Conservation (phyloP, 148 eudicot species). For the Silene latifolia region DNA sequence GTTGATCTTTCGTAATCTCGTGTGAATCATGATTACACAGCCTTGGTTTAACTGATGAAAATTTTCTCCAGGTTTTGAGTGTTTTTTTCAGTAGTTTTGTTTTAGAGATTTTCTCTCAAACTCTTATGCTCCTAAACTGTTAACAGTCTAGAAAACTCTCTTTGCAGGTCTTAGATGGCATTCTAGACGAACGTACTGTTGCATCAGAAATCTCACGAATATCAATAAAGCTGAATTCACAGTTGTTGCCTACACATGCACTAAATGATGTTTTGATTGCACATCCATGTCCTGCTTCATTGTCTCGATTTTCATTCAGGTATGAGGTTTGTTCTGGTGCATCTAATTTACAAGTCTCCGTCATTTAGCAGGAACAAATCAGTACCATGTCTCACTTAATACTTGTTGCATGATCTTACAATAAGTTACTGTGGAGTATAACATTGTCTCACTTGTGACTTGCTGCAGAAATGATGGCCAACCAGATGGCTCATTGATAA, state of each 20-base stretch:
- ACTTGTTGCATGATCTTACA: too few relatives aligned
- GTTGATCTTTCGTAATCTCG: too few relatives aligned
- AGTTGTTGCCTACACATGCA: slow-evolving; percentile 48
- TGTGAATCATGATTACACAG: too few relatives aligned
- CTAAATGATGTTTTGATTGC: slow-evolving; percentile 78
- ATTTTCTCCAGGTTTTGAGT: not conserved
- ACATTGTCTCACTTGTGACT: not conserved
- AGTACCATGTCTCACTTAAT: not conserved
- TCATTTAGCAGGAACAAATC: not conserved
- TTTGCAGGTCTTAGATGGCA: slow-evolving; percentile 58
- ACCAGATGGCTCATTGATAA: slow-evolving; percentile 34
- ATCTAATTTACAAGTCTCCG: not conserved
- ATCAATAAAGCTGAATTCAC: slow-evolving; percentile 57
- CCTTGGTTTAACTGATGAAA: not conserved
- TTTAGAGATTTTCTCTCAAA: not conserved
- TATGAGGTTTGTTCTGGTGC: slow-evolving; percentile 7
- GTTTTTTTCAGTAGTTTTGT: not conserved
- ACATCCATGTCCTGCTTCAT: slow-evolving; percentile 88
- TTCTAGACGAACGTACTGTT: slow-evolving; percentile 45
- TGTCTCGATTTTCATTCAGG: slow-evolving; percentile 91
- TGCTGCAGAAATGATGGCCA: slow-evolving; percentile 28
- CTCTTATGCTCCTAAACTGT: not conserved
- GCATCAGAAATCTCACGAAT: slow-evolving; percentile 76
- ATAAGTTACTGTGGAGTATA: too few relatives aligned
- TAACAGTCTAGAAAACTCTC: not conserved